phyloP scores from a whole-genome alignment of 495 filamentous ascomycete species.

The Penicillium silybi region DNA sequence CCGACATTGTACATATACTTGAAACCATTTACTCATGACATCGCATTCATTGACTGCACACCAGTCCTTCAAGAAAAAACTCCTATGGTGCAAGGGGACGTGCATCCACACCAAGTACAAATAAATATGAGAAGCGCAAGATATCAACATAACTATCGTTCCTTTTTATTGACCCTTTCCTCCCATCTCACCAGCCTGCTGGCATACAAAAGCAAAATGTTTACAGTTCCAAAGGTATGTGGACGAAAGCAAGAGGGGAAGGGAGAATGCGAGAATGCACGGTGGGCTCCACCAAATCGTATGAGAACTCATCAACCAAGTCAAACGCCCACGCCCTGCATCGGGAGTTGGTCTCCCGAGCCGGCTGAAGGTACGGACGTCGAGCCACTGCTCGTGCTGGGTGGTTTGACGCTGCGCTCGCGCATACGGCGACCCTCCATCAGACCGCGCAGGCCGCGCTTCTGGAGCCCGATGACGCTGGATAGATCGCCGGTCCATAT shows the following conservation, averaged over 20 bases:
- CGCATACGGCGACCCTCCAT: slow-evolving; percentile 93
- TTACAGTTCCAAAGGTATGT: slow-evolving; percentile 2
- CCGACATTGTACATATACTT: background rate
- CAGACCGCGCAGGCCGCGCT: slow-evolving; percentile 82
- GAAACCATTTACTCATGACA: background rate
- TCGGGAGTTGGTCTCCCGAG: slow-evolving; percentile 14
- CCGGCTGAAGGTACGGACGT: slow-evolving; percentile 15
- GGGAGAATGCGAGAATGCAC: background rate
- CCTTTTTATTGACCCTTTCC: background rate
- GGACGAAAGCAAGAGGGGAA: background rate
- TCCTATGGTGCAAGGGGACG: background rate
- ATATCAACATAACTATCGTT: background rate
- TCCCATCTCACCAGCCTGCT: slow-evolving; percentile 18
- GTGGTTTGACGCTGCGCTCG: slow-evolving; percentile 53
- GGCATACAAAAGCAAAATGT: slow-evolving; percentile 12
- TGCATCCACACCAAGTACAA: background rate
- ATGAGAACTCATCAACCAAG: background rate
- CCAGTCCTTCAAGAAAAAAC: background rate
- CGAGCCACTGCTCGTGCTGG: slow-evolving; percentile 22
- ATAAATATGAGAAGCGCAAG: background rate
- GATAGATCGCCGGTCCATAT: slow-evolving; percentile 83
- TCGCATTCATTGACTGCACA: background rate
- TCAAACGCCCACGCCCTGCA: slow-evolving; percentile 17
- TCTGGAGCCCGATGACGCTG: slow-evolving; percentile 94
- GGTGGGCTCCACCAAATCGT: background rate